Evolutionary conservation across 2,329 filamentous ascomycete genomes (phyloP).

Genomic region (Pseudocercospora macadamiae): DNA sequence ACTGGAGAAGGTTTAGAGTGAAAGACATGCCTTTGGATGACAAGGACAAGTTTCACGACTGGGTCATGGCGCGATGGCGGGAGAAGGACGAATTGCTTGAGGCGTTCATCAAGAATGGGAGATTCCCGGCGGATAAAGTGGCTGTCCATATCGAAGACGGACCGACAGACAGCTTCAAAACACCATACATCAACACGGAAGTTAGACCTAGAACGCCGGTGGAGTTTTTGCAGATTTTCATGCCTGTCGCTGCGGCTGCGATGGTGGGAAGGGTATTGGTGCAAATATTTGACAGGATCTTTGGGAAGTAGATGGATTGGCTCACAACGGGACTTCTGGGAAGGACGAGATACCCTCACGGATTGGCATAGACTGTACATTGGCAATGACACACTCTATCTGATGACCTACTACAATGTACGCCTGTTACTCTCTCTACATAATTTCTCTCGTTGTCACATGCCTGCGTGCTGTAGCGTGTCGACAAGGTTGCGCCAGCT

Average conservation of each 20-base stretch:
- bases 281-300: constrained; percentile 35
- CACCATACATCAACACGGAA: constrained; percentile 52
- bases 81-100: constrained; percentile 91
- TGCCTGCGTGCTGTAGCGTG: neutral
- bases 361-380: constrained; percentile 1
- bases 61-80: constrained; percentile 82
- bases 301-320: constrained; percentile 14
- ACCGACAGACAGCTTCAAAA: constrained; percentile 38
- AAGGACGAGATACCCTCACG: neutral
- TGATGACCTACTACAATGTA: neutral
- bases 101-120: constrained; percentile 70
- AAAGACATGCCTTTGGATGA: constrained; percentile 78
- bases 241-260: constrained; percentile 41
- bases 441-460: constrained; percentile 4
- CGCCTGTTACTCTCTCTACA: neutral
- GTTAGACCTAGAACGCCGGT: constrained; percentile 43
- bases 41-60: constrained; percentile 72
- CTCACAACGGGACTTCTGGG: neutral
- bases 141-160: constrained; percentile 38
- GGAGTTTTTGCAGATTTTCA: constrained; percentile 50
- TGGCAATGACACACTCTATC: neutral
- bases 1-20: constrained; percentile 86
- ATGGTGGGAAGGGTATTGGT: constrained; percentile 40
- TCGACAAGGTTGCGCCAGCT: neutral
- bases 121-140: constrained; percentile 73